Conservation (phyloP, 2,329 filamentous ascomycete species). For the Dichotomopilus funicola region DNA sequence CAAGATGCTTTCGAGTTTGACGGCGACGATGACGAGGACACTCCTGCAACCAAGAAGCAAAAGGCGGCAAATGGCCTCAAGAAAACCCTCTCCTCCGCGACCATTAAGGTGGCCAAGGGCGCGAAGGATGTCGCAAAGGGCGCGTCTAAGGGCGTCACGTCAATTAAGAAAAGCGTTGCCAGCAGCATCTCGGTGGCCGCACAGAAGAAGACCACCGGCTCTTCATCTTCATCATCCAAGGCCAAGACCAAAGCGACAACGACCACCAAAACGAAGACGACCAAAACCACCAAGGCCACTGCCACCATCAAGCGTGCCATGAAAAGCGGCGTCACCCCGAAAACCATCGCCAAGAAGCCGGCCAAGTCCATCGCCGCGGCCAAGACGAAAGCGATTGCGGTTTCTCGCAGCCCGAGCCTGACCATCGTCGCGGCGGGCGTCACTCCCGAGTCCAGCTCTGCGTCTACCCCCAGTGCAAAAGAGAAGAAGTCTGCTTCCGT, state of each 20-base stretch:
- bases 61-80: slow-evolving; percentile 35
- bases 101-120: slow-evolving; percentile 30
- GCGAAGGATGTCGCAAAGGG: slow-evolving; percentile 32
- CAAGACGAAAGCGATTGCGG: slow-evolving; percentile 7
- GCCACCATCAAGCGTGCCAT: neutral
- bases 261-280: neutral
- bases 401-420: slow-evolving; percentile 17
- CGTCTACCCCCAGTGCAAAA: neutral
- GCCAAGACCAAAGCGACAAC: slow-evolving; percentile 8
- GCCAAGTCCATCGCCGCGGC: neutral
- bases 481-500: neutral
- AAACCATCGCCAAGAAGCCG: neutral
- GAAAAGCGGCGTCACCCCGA: neutral
- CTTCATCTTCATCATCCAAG: slow-evolving; percentile 15
- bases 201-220: slow-evolving; percentile 24
- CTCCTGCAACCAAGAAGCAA: slow-evolving; percentile 35
- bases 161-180: slow-evolving; percentile 36
- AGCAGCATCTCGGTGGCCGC: slow-evolving; percentile 34
- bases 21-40: slow-evolving; percentile 25
- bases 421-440: slow-evolving; percentile 20
- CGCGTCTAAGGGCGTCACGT: slow-evolving; percentile 23
- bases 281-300: neutral
- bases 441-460: neutral
- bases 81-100: slow-evolving; percentile 27
- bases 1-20: slow-evolving; percentile 45